Base-by-base conservation (phyloP, 2,329 filamentous ascomycete genomes). In the Sarocladium brachiariae region DNA sequence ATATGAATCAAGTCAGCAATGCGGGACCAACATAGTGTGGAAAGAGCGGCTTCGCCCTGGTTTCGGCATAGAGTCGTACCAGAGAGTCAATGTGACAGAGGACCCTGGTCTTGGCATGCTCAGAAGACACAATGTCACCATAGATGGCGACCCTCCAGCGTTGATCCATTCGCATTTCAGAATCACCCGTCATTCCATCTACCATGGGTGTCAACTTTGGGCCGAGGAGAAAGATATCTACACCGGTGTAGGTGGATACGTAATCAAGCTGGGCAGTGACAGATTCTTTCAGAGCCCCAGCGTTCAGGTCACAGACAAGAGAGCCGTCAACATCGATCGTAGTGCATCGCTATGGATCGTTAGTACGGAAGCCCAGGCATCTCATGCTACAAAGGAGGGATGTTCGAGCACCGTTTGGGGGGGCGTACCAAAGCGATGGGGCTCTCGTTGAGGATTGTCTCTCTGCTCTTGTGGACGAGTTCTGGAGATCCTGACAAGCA, bases 71-170 rank as follows among this genome's bases (percentile, higher is more conserved):
- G 35, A 49, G 46, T 49, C 55, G 53, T 78, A 93, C 88, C 72
- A 95, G 81, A 69, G 90, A 89, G 67, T 99, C 93, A 64, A 99
- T 97, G 77, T 96, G 93, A 67, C 97, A 95, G 66, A 99, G 74
- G 35, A 96, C 84, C 57, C 93, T 83, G 16, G 92, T 96, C 77
- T 99, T 99, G 51, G 93, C 93, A 69, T 97, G 92, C 69, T 99
- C 93, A 24, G 89, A 87, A 58, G 90, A 96, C 71, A 97, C 83
- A 69, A 93, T 86, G 65, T 99, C 93, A 50, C 93, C 92, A 61
- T 93, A 99, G 57, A 99, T 95, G 59, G 89, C 87, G 54, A 96
- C 86, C 63, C 92, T 84, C 74, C 95, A 90, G 59, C 92, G 83
- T 67, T 93, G 88, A 66, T 96, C 91, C 60, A 89, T 86, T 58